These are phyloP conservation scores for Trichopus zeylanicus DNA, from an alignment of 116 monocot genomes.

Conservation along the genomic window DNA sequence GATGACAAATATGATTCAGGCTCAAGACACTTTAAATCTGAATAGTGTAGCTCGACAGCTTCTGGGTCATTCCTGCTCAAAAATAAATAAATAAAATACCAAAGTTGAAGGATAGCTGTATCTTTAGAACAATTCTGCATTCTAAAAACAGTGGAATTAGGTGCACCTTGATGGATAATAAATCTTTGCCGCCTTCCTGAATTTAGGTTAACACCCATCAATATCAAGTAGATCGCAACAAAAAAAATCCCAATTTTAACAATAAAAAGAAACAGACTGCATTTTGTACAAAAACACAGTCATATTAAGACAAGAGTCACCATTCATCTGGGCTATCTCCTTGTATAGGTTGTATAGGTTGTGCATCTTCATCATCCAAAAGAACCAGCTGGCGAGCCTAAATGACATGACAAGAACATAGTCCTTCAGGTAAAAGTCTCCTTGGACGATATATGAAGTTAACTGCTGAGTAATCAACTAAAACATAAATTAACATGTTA, in stretches of 20 bases:
- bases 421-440: not conserved
- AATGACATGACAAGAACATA: not conserved
- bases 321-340: slow-evolving; percentile 25
- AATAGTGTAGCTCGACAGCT: slow-evolving; percentile 59
- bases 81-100: too few relatives aligned
- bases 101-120: not conserved
- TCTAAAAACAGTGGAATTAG: not conserved
- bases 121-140: not conserved
- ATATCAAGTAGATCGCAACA: not conserved
- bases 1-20: slow-evolving; percentile 76
- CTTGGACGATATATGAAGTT: not conserved
- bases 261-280: not conserved
- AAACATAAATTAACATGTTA: too few relatives aligned
- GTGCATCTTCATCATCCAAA: slow-evolving; percentile 57
- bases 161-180: slow-evolving; percentile 86
- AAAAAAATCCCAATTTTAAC: not conserved
- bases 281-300: too few relatives aligned
- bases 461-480: not conserved
- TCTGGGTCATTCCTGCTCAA: slow-evolving; percentile 61
- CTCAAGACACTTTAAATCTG: slow-evolving; percentile 67
- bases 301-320: slow-evolving; percentile 9
- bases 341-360: slow-evolving; percentile 19
- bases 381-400: slow-evolving; percentile 34
- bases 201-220: not conserved
- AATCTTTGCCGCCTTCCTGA: slow-evolving; percentile 50